Evolutionary conservation across 148 eudicot genomes (phyloP), one percentile per base, ranked within the genome.

Genomic region (Camellia sinensis): DNA sequence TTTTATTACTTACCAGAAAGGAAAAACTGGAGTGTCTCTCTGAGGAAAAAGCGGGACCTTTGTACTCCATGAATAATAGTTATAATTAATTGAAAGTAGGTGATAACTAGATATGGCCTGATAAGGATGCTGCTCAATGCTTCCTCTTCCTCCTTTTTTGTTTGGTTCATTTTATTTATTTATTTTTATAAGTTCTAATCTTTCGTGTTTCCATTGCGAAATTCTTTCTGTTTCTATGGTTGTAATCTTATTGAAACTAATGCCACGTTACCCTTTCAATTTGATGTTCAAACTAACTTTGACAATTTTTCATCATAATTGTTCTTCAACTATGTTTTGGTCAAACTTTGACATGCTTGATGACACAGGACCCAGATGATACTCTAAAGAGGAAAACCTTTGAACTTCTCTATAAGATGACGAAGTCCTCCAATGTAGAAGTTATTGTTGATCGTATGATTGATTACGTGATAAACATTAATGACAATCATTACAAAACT

Each of bases 361-460:
- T 79, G 43, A 73, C 82, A 67, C 94, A 96, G 99, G 99, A 96
- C 84, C 98, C 98, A 37, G 99, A 96, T 83, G 99, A 96, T 86
- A 92, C 99, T 62, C 89, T 96, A 66, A 96, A 96, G 89, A 90
- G 99, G 76, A 96, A 96, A 87, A 96, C 99, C 43, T 96, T 96
- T 89, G 98, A 96, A 70, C 87, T 96, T 61, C 91, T 96, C 40
- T 92, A 91, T 77, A 96, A 94, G 84, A 96, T 96, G 99, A 96
- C 99, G 7, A 94, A 90, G 89, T 89, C 98, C 71, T 88, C 99
- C 48, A 96, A 96, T 80, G 99, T 96, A 78, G 99, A 94, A 87
- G 98, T 96, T 75, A 96, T 96, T 85, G 98, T 92, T 54, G 98
- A 92, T 78, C 97, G 98, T 62, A 96, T 96, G 99, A 91, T 96